phyloP scores from a whole-genome alignment of 371 early-diverging fungal species.

The Sporodiniella umbellata region DNA sequence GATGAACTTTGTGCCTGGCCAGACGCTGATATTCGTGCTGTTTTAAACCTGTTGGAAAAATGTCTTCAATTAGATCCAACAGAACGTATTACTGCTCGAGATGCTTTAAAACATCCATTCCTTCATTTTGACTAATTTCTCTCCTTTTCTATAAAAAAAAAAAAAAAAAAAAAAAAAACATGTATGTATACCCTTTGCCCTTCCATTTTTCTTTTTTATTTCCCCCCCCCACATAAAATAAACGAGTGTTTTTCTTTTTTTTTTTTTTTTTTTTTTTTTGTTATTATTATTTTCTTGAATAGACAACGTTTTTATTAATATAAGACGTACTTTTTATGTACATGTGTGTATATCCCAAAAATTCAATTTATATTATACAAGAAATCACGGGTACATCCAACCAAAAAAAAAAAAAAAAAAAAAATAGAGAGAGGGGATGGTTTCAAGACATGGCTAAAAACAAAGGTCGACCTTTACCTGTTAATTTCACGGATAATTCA shows the following conservation, averaged over 20 bases:
- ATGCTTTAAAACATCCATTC: slow-evolving; percentile 64
- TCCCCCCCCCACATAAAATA: no score
- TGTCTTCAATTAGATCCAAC: slow-evolving; percentile 40
- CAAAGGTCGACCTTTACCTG: neutral
- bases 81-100: slow-evolving; percentile 53
- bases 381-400: no score
- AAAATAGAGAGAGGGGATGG: no score
- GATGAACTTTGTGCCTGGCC: slow-evolving; percentile 14
- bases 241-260: no score
- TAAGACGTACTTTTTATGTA: no score
- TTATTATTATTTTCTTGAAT: no score
- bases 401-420: neutral
- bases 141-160: neutral
- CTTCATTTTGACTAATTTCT: slow-evolving; percentile 11
- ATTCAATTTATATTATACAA: no score
- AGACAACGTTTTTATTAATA: no score
- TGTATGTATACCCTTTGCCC: neutral
- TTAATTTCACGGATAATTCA: slow-evolving; percentile 10
- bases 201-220: neutral
- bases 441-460: no score
- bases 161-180: neutral
- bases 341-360: no score
- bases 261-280: neutral
- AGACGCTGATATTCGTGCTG: slow-evolving; percentile 23
- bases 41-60: slow-evolving; percentile 44